phyloP scores from a whole-genome alignment of 441 rosid genomes.

The Brassica hybrid region DNA sequence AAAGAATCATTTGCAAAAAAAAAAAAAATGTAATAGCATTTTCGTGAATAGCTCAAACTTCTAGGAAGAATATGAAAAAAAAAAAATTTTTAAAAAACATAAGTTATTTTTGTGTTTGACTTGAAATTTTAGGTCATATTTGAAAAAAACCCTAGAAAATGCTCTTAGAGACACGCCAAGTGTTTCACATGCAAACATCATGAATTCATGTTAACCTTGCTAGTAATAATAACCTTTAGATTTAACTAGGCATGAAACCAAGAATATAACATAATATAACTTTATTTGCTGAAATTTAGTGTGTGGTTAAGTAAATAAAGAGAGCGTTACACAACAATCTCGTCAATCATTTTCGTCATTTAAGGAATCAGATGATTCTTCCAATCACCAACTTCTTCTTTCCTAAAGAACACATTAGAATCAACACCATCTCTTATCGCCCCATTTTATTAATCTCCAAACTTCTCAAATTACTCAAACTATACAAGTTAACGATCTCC shows the following conservation, averaged over 20 bases:
- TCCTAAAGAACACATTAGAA: not conserved
- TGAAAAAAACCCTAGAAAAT: too few species aligned
- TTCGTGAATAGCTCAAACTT: too few species aligned
- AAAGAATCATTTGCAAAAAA: too few species aligned
- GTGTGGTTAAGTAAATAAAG: not conserved
- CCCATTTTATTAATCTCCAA: slow-evolving; percentile 34
- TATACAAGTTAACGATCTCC: slow-evolving; percentile 53
- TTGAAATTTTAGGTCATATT: too few species aligned
- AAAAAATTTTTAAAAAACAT: too few species aligned
- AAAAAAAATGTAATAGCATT: too few species aligned
- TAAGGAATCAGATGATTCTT: not conserved
- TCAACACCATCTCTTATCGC: not conserved
- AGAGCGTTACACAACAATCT: not conserved
- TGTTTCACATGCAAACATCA: too few species aligned
- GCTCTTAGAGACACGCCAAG: too few species aligned
- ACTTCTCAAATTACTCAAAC: slow-evolving; percentile 53
- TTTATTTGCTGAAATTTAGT: not conserved
- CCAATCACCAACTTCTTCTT: not conserved
- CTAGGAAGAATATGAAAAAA: too few species aligned
- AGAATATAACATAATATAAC: not conserved
- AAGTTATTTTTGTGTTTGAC: too few species aligned
- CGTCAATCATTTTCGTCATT: not conserved
- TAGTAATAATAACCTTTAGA: not conserved
- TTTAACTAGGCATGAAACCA: slow-evolving; percentile 5
- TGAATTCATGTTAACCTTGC: not conserved